phyloP scores from a whole-genome alignment of 2,329 filamentous ascomycete genomes.

The Colletotrichum caudatum region DNA sequence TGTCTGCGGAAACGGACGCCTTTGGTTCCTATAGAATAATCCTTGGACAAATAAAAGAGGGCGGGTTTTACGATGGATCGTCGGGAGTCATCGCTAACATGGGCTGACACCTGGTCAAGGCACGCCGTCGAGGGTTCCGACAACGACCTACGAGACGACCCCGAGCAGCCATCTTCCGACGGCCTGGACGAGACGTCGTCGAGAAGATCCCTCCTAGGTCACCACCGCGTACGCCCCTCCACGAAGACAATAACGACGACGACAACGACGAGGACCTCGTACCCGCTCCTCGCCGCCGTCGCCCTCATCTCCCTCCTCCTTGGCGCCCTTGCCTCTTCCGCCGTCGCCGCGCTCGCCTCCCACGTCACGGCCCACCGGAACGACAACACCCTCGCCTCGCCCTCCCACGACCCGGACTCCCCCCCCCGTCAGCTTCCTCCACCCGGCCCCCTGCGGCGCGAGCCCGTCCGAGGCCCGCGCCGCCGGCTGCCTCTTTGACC shows the following conservation, averaged over 20 bases:
- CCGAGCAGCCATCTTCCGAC: background rate
- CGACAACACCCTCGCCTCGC: slow-evolving; percentile 35
- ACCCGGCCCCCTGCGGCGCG: slow-evolving; percentile 22
- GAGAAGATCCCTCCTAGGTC: background rate
- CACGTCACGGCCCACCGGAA: slow-evolving; percentile 21
- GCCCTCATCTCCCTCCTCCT: slow-evolving; percentile 1
- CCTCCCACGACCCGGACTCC: background rate
- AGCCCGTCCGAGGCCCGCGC: slow-evolving; percentile 31
- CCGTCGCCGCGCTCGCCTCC: background rate
- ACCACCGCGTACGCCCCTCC: background rate
- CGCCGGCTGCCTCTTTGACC: slow-evolving; percentile 35
- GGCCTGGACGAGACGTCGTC: background rate
- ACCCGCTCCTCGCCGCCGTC: background rate
- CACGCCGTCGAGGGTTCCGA: background rate
- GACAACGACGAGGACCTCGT: background rate
- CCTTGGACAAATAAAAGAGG: too few relatives aligned
- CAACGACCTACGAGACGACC: background rate
- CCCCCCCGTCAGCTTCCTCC: slow-evolving; percentile 15
- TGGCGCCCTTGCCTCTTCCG: slow-evolving; percentile 3
- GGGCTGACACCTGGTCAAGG: background rate
- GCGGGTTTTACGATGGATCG: background rate
- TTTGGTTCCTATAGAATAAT: too few relatives aligned
- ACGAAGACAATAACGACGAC: background rate
- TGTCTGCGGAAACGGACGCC: background rate
- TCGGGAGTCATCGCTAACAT: background rate